These are phyloP conservation scores for Fusarium beomiforme DNA, from an alignment of 2,329 filamentous ascomycete species.

Conservation along the genomic window DNA sequence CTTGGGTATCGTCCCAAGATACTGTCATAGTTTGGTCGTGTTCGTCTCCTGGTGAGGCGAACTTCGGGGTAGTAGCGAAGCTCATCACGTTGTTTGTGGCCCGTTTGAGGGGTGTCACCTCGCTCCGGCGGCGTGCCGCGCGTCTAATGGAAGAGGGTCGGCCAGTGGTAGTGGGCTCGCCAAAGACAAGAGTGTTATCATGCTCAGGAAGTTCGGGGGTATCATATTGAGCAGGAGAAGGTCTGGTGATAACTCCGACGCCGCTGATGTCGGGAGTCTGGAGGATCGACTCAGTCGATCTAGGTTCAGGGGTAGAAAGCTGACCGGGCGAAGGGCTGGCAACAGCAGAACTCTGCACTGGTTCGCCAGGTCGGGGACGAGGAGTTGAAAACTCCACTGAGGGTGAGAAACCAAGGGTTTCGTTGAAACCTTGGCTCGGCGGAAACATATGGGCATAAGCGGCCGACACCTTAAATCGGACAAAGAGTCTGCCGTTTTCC, in stretches of 20 bases:
- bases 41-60: neutral
- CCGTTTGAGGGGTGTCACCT: neutral
- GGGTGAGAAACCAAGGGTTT: slow-evolving; percentile 24
- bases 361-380: neutral
- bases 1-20: neutral
- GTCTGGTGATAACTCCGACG: neutral
- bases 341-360: neutral
- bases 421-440: slow-evolving; percentile 42
- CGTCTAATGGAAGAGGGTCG: neutral
- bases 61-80: neutral
- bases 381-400: neutral
- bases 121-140: slow-evolving; percentile 4
- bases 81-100: neutral
- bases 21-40: neutral
- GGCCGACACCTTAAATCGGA: slow-evolving; percentile 52
- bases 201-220: slow-evolving; percentile 13
- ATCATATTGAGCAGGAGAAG: neutral
- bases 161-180: neutral
- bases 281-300: neutral
- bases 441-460: slow-evolving; percentile 47
- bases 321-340: neutral
- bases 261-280: slow-evolving; percentile 7
- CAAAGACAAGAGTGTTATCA: slow-evolving; percentile 14
- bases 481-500: slow-evolving; percentile 46
- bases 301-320: slow-evolving; percentile 12